Evolutionary conservation across 2,329 filamentous ascomycete genomes (phyloP).

Genomic region (Endothia cerciana): DNA sequence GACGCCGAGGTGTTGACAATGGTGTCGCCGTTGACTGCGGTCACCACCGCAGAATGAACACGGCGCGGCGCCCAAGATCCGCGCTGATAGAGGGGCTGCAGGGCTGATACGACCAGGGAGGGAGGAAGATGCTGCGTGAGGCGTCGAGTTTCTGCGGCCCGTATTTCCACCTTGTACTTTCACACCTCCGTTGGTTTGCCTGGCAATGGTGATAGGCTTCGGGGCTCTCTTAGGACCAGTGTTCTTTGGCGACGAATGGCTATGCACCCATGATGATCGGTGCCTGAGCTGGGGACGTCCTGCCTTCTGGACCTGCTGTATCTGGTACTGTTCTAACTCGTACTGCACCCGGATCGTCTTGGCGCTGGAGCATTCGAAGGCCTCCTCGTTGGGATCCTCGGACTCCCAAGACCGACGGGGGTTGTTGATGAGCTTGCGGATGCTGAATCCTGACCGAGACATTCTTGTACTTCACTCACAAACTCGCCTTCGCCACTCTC

Average conservation of each 20-base stretch:
- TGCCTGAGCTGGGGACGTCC: slow-evolving; percentile 20
- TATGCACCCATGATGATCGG: slow-evolving; percentile 33
- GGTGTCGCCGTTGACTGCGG: slow-evolving; percentile 35
- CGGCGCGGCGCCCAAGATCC: slow-evolving; percentile 48
- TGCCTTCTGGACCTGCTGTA: slow-evolving; percentile 26
- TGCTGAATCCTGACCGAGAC: slow-evolving; percentile 48
- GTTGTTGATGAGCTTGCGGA: slow-evolving; percentile 48
- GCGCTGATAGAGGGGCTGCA: slow-evolving; percentile 43
- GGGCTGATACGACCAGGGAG: slow-evolving; percentile 21
- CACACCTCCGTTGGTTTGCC: slow-evolving; percentile 30
- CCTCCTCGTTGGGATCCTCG: slow-evolving; percentile 32
- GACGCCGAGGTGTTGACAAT: slow-evolving; percentile 22
- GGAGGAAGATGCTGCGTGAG: slow-evolving; percentile 40
- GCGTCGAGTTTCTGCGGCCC: slow-evolving; percentile 38
- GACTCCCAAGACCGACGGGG: slow-evolving; percentile 35
- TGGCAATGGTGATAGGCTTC: slow-evolving; percentile 44
- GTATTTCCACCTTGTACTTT: slow-evolving; percentile 37
- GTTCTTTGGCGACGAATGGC: slow-evolving; percentile 32
- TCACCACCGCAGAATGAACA: slow-evolving; percentile 43
- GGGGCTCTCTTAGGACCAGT: slow-evolving; percentile 38
- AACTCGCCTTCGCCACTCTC: slow-evolving; percentile 16
- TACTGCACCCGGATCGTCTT: slow-evolving; percentile 29
- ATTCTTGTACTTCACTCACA: slow-evolving; percentile 28
- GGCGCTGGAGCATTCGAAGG: slow-evolving; percentile 32
- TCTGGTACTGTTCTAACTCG: slow-evolving; percentile 29